A percentile compares a stretch with the other conserved stretches of the same genome.
Evolutionary conservation across 352 stramenopile genomes (phyloP).

Genomic region (Globisporangium camurandrum): DNA sequence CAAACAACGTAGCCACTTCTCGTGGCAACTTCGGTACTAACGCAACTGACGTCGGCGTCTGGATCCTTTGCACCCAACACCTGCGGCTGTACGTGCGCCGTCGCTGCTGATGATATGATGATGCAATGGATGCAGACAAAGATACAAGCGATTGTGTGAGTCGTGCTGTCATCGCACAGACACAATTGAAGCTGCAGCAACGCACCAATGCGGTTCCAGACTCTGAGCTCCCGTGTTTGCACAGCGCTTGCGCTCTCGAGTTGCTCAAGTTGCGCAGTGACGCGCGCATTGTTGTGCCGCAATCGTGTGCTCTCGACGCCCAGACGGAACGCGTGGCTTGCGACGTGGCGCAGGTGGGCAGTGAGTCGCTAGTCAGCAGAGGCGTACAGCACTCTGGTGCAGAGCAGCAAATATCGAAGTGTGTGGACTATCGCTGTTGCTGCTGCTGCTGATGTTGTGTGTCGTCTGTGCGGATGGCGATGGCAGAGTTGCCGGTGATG

Average conservation of each 20-base stretch:
- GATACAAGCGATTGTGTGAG: too few species aligned
- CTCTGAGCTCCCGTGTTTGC: slow-evolving; percentile 16
- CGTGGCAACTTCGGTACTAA: too few species aligned
- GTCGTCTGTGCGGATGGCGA: too few species aligned
- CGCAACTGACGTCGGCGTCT: too few species aligned
- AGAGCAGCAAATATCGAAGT: slow-evolving; percentile 15
- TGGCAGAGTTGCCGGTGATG: too few species aligned
- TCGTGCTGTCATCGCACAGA: too few species aligned
- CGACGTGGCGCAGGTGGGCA: slow-evolving; percentile 21
- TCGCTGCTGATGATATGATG: too few species aligned
- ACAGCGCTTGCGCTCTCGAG: slow-evolving; percentile 18
- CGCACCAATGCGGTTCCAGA: slow-evolving; percentile 31
- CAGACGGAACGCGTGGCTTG: slow-evolving; percentile 26
- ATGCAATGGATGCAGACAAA: too few species aligned
- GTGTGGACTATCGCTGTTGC: background rate
- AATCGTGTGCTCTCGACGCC: slow-evolving; percentile 18
- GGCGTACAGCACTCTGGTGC: slow-evolving; percentile 16
- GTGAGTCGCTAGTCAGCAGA: slow-evolving; percentile 7
- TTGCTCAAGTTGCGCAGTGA: slow-evolving; percentile 4
- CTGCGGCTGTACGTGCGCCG: too few species aligned
- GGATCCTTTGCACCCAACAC: too few species aligned
- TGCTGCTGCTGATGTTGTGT: background rate
- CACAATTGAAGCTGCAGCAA: too few species aligned
- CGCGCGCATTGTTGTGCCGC: slow-evolving; percentile 21
- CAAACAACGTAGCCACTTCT: too few species aligned